Evolutionary conservation across 768 basidiomycete genomes (phyloP), one percentile per base, ranked within the genome.

Genomic region (Phlebiopsis gigantea): DNA sequence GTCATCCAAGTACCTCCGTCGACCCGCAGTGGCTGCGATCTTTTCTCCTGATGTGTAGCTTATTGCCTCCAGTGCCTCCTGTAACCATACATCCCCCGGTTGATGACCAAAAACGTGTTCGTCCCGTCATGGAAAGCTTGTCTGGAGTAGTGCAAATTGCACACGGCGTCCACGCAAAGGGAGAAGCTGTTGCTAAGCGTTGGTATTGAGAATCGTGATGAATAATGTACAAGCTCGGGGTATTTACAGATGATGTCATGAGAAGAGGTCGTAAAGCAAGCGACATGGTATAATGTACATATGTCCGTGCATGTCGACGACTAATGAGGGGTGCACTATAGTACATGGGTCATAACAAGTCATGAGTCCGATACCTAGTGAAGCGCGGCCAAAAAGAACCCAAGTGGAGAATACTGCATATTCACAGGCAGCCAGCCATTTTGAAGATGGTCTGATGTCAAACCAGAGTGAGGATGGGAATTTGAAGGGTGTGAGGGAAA

Each of bases 351-450:
- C 50, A 41, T 51, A 41, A 48, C 47, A 30, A 51, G 50, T 51
- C 31, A 26, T 51, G 48, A 51, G n/a, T 29, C 5, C 50, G 34
- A 22, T 8, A 41, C 22, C 24, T 12, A 41, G 34, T n/a, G n/a
- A n/a, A 51, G 17, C 50, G 34, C 50, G n/a, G 14, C 34, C 5
- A 41, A 24, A 41, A 9, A 51, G 24, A 51, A 25, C 34, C 34
- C 34, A 39, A 39, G 17, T 4, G 17, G 48, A 60, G 45, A 60
- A 41, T 55, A 57, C 42, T n/a, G 44, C 45, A 46, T 45, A 57
- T 6, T 31, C 14, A 52, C 42, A 46, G 24, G 59, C 50, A 44
- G 46, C 39, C 45, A 43, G 46, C 24, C 17, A 45, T 42, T 45
- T 47, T 51, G 47, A 45, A 31, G 28, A n/a, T 14, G 51, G 30